These are phyloP conservation scores for Malassezia vespertilionis DNA, from an alignment of 1,284 basidiomycete species.

Conservation along the genomic window DNA sequence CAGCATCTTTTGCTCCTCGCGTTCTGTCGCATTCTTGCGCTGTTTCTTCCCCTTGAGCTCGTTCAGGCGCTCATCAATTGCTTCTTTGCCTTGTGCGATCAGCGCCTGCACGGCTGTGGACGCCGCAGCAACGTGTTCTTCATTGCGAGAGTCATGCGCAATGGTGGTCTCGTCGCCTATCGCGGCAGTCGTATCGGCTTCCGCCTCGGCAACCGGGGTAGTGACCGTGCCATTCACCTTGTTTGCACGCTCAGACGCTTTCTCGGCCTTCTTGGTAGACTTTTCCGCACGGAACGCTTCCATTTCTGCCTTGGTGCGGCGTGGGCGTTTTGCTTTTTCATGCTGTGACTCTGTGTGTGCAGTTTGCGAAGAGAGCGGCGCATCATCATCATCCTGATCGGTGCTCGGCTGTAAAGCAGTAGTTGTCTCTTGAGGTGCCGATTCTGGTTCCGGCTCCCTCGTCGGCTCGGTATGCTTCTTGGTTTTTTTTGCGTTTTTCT, in stretches of 20 bases:
- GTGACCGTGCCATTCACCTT: not conserved
- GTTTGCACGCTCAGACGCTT: slow-evolving; percentile 8
- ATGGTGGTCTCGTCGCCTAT: slow-evolving; percentile 13
- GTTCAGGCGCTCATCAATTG: slow-evolving; percentile 9
- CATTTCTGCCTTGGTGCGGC: slow-evolving; percentile 19
- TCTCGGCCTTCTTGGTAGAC: slow-evolving; percentile 11
- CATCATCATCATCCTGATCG: slow-evolving; percentile 9
- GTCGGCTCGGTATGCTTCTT: not conserved
- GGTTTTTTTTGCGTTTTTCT: not conserved
- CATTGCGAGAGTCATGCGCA: slow-evolving; percentile 6
- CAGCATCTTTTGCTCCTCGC: slow-evolving; percentile 16
- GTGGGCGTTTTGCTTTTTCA: slow-evolving; percentile 11
- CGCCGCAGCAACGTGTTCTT: slow-evolving; percentile 4
- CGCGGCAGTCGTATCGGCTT: not conserved
- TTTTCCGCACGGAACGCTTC: slow-evolving; percentile 18
- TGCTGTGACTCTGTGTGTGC: not conserved
- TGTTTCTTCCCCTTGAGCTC: slow-evolving; percentile 19
- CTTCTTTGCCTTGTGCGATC: not conserved
- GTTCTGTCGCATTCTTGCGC: slow-evolving; percentile 16
- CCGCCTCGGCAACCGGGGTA: not conserved
- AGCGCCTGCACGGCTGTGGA: slow-evolving; percentile 7
- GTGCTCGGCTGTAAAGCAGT: not conserved
- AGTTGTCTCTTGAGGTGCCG: not conserved
- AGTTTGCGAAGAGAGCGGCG: slow-evolving; percentile 7
- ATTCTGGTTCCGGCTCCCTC: not conserved